Evolutionary conservation across 1,284 basidiomycete genomes (phyloP).

Genomic region (Filobasidium uniguttulatum): DNA sequence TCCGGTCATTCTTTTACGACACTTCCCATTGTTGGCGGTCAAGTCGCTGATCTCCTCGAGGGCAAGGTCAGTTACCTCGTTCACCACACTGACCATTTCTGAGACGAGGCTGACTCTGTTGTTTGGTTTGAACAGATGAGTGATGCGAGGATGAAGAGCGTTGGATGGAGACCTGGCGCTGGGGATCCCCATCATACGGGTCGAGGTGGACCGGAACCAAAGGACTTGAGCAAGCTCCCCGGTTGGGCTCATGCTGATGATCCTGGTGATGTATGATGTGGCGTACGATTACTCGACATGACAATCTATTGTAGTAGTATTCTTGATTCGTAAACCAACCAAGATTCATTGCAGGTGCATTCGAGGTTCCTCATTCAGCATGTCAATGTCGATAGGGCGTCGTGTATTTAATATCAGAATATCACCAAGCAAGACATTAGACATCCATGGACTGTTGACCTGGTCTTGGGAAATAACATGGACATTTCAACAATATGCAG

Average conservation of each 20-base stretch:
- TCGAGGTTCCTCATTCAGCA: no score
- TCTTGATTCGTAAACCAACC: no score
- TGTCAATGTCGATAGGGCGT: no score
- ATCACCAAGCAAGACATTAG: no score
- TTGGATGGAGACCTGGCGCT: conserved; percentile 27
- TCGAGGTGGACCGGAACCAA: conserved; percentile 18
- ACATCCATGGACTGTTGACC: no score
- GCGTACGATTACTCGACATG: no score
- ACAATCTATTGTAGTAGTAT: no score
- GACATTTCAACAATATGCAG: no score
- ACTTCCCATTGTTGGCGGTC: conserved; percentile 34
- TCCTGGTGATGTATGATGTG: neutral
- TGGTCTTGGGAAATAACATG: no score
- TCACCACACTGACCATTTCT: neutral
- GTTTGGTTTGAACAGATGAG: conserved; percentile 17
- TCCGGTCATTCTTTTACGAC: conserved; percentile 31
- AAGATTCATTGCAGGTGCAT: no score
- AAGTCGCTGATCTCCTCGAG: conserved; percentile 32
- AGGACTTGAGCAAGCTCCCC: conserved; percentile 22
- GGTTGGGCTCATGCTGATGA: conserved; percentile 26
- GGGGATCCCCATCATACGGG: conserved; percentile 19
- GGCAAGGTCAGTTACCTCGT: conserved; percentile 17
- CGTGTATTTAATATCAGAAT: no score
- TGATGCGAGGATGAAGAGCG: conserved; percentile 18
- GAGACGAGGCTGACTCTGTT: neutral